Evolutionary conservation across 495 filamentous ascomycete species (phyloP), one percentile per base, ranked within the genome.

Genomic region (Clohesyomyces aquaticus): DNA sequence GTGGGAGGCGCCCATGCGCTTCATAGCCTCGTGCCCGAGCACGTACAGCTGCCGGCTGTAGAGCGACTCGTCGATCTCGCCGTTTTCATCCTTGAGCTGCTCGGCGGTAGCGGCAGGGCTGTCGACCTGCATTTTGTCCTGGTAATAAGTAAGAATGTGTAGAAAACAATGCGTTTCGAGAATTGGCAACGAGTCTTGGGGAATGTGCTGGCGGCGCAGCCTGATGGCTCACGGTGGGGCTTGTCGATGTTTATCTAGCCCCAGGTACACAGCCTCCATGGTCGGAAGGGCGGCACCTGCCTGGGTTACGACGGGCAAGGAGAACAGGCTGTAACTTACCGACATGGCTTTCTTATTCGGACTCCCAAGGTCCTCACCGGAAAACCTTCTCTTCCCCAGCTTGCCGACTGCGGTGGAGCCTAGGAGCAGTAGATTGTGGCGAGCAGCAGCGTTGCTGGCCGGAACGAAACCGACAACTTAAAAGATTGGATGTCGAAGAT

Each of bases 11-110:
- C 92, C 83, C 95, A 99, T 99, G 58, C 93, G 90, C 80, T 96
- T 98, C 95, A 99, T 99, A 55, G 95, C 95, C 80, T 99, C 95
- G 77, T 98, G 95, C 28, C 95, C 95, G 60, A 99, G 85, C 53
- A 98, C 94, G 76, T 98, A 88, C 79, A 99, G 90, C 78, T 99
- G 95, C 59, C 95, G 85, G 77, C 92, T 96, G 82, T 99, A 99
- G 65, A 99, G 83, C 53, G 90, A 91, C 78, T 99, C 95, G 75
- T 99, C 95, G 78, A 99, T 98, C 67, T 95, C 84, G 71, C 77
- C 78, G 23, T 75, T 73, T 48, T 76, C 77, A 43, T 85, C 79
- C 69, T 87, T 85, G 67, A 88, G 80, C 71, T 79, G 68, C 71
- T 85, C 83, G 67, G 81, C 76, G 38, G 76, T 79, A 43, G 83